These are phyloP conservation scores for Pythium sp. DNA, from an alignment of 352 stramenopile species.

Conservation along the genomic window DNA sequence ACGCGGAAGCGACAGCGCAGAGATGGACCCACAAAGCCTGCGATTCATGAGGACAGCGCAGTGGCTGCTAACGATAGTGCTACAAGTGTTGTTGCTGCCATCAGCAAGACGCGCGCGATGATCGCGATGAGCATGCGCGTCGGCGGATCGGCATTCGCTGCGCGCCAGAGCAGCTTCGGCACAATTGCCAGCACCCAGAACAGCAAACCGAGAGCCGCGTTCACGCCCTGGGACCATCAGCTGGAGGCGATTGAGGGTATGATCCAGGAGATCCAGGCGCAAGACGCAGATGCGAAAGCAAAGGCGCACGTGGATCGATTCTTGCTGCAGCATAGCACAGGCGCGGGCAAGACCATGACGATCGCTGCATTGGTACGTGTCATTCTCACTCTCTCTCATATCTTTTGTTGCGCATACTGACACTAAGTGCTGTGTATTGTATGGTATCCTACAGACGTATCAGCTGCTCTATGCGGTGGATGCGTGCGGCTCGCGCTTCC, in stretches of 20 bases:
- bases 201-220: slow-evolving; percentile 20
- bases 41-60: neutral
- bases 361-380: slow-evolving; percentile 55
- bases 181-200: slow-evolving; percentile 4
- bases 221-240: slow-evolving; percentile 67
- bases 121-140: slow-evolving; percentile 60
- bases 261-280: slow-evolving; percentile 37
- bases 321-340: slow-evolving; percentile 80
- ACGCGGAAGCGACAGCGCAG: slow-evolving; percentile 26
- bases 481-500: slow-evolving; percentile 38
- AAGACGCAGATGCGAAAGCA: slow-evolving; percentile 16
- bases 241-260: slow-evolving; percentile 55
- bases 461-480: slow-evolving; percentile 67
- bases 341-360: slow-evolving; percentile 77
- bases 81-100: too few relatives aligned
- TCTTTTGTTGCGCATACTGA: neutral
- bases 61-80: neutral
- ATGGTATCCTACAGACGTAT: slow-evolving; percentile 30
- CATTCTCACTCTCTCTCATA: neutral
- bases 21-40: neutral
- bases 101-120: slow-evolving; percentile 19
- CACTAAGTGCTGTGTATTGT: neutral
- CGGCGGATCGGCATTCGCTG: slow-evolving; percentile 25
- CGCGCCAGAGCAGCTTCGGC: slow-evolving; percentile 13
- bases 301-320: slow-evolving; percentile 33